Conservation (phyloP, 2,329 filamentous ascomycete species). For the Tolypocladium endophyticum region DNA sequence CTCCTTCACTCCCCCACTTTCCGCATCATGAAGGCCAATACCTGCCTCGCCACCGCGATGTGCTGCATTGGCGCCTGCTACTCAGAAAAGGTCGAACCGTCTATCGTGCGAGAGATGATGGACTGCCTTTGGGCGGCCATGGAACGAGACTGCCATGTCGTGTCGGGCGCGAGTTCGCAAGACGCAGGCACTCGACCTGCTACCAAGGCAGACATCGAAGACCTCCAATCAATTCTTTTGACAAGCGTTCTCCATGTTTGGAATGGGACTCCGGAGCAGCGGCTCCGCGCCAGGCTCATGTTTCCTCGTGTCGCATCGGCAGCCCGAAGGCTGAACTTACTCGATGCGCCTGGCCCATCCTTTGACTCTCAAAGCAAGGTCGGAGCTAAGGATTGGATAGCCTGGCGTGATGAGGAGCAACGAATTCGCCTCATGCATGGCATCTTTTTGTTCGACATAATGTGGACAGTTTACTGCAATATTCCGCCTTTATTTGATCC, state of each 20-base stretch:
- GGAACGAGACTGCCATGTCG: constrained; percentile 41
- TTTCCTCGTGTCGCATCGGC: constrained; percentile 47
- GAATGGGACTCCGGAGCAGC: constrained; percentile 58
- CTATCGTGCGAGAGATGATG: constrained; percentile 58
- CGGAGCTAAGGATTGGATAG: constrained; percentile 50
- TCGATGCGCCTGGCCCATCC: constrained; percentile 31
- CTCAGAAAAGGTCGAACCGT: constrained; percentile 49
- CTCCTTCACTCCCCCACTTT: constrained; percentile 64
- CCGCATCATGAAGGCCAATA: constrained; percentile 53
- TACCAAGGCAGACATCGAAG: constrained; percentile 41
- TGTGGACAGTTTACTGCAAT: constrained; percentile 64
- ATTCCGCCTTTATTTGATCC: constrained; percentile 50
- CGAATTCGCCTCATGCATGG: constrained; percentile 55
- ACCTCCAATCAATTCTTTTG: constrained; percentile 56
- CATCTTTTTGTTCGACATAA: constrained; percentile 53
- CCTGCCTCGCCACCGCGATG: constrained; percentile 58
- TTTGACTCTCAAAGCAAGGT: not conserved
- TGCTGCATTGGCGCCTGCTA: constrained; percentile 68
- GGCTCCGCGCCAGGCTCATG: constrained; percentile 49
- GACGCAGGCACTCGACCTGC: constrained; percentile 14
- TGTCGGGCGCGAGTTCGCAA: constrained; percentile 18
- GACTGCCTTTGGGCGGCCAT: constrained; percentile 50
- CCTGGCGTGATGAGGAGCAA: constrained; percentile 63
- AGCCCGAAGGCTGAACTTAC: constrained; percentile 44
- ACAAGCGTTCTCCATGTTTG: constrained; percentile 54